These are phyloP conservation scores for Podila verticillata DNA, from an alignment of 192 early-diverging fungal species.

Conservation along the genomic window DNA sequence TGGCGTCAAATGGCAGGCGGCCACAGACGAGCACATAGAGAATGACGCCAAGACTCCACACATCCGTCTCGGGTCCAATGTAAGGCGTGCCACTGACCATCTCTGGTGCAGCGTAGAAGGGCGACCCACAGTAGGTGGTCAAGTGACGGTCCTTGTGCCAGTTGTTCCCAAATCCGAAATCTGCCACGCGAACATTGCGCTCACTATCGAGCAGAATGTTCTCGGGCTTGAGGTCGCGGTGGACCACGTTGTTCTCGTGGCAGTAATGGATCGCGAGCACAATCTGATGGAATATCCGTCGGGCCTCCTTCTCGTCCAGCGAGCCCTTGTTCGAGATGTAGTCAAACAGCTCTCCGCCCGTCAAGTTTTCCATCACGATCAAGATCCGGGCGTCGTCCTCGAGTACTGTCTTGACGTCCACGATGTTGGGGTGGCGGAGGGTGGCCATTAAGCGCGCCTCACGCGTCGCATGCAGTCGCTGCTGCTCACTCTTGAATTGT, in stretches of 20 bases:
- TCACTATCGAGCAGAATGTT: conserved; percentile 65
- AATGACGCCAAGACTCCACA: conserved; percentile 71
- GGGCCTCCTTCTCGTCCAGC: conserved; percentile 57
- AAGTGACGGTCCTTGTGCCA: conserved; percentile 61
- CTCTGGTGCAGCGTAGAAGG: conserved; percentile 72
- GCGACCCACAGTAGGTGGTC: conserved; percentile 74
- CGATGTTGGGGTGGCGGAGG: conserved; percentile 64
- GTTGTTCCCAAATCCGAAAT: conserved; percentile 73
- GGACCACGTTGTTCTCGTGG: conserved; percentile 67
- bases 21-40: conserved; percentile 69
- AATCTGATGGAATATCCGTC: conserved; percentile 62
- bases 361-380: conserved; percentile 68
- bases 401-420: conserved; percentile 61
- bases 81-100: conserved; percentile 72
- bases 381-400: conserved; percentile 62
- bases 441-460: conserved; percentile 60
- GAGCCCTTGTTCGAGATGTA: conserved; percentile 60
- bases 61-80: conserved; percentile 65
- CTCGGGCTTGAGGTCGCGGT: conserved; percentile 71
- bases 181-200: conserved; percentile 61
- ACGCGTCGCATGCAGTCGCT: conserved; percentile 56
- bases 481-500: conserved; percentile 62
- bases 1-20: conserved; percentile 65
- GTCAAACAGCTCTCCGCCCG: conserved; percentile 69
- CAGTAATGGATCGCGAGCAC: conserved; percentile 63